Conservation (phyloP, 495 filamentous ascomycete genomes). For the Evansstolkia leycettana region DNA sequence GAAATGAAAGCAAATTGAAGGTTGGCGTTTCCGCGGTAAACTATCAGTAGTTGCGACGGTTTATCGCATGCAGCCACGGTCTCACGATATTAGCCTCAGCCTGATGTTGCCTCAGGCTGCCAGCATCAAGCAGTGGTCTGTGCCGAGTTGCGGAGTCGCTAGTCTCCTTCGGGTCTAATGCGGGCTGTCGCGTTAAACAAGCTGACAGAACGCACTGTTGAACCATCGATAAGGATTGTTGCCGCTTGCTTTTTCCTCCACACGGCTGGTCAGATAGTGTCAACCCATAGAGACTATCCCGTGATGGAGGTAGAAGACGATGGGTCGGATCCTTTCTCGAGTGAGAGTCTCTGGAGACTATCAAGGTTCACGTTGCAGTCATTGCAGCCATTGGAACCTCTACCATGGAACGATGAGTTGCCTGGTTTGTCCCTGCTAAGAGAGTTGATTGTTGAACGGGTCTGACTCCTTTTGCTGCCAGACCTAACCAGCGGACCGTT, state of each 20-base stretch:
- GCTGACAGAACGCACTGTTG: constrained; percentile 7
- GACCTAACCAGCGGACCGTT: constrained; percentile 19
- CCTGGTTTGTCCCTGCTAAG: constrained; percentile 16
- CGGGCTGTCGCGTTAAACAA: constrained; percentile 9
- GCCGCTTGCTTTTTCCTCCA: neutral
- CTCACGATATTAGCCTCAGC: neutral
- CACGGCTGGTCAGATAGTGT: too few relatives aligned
- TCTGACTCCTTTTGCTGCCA: constrained; percentile 4
- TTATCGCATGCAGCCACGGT: neutral
- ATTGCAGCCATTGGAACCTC: constrained; percentile 24
- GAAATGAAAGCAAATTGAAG: too few relatives aligned
- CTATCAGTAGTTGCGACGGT: too few relatives aligned
- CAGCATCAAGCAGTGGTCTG: constrained; percentile 20
- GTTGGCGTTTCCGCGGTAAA: too few relatives aligned
- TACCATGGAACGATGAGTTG: constrained; percentile 23
- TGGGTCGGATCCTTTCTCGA: constrained; percentile 51
- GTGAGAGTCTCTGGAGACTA: constrained; percentile 52
- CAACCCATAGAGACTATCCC: too few relatives aligned
- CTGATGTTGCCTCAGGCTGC: constrained; percentile 4
- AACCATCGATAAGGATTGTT: constrained; percentile 7
- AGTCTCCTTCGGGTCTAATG: constrained; percentile 4
- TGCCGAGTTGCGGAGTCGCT: constrained; percentile 10
- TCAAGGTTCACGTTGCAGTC: constrained; percentile 33
- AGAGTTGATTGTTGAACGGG: constrained; percentile 1
- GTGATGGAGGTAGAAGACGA: constrained; percentile 36